These are phyloP conservation scores for Maudiozyma serrabonitensis DNA, from an alignment of 805 yeast species.

Conservation along the genomic window DNA sequence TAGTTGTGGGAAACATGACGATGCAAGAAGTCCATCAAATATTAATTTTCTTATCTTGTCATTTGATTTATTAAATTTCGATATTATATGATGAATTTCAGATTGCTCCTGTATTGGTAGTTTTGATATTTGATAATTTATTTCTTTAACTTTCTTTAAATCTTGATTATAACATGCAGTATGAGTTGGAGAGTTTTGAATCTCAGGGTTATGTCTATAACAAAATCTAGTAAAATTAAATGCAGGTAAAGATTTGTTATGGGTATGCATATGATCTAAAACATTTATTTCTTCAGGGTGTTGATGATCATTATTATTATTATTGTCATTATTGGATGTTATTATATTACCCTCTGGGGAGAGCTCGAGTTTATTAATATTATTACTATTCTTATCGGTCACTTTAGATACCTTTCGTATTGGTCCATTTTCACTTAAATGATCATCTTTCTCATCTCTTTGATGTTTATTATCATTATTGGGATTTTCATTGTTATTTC, in stretches of 20 bases:
- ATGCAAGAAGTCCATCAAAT: conserved; percentile 72
- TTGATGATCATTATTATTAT: not conserved
- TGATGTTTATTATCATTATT: not conserved
- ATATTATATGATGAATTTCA: conserved; percentile 76
- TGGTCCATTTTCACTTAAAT: not conserved
- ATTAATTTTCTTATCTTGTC: conserved; percentile 67
- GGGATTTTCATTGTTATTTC: not conserved
- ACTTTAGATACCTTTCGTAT: not conserved
- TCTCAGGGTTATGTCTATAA: conserved; percentile 88
- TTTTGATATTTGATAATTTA: conserved; percentile 27
- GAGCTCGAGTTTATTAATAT: not conserved
- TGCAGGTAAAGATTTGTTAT: conserved; percentile 14
- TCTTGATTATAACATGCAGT: conserved; percentile 23
- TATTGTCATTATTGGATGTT: not conserved
- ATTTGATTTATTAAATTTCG: conserved; percentile 61
- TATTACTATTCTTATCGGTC: not conserved
- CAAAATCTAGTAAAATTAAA: conserved; percentile 65
- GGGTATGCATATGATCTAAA: not conserved
- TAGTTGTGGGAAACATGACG: conserved; percentile 91
- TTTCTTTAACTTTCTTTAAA: conserved; percentile 16
- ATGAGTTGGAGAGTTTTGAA: conserved; percentile 38
- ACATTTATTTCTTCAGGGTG: not conserved
- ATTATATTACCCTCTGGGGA: not conserved
- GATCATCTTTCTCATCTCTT: not conserved
- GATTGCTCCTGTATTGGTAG: conserved; percentile 60